Evolutionary conservation across 2,329 filamentous ascomycete genomes (phyloP).

Genomic region (Aureobasidium vineae): DNA sequence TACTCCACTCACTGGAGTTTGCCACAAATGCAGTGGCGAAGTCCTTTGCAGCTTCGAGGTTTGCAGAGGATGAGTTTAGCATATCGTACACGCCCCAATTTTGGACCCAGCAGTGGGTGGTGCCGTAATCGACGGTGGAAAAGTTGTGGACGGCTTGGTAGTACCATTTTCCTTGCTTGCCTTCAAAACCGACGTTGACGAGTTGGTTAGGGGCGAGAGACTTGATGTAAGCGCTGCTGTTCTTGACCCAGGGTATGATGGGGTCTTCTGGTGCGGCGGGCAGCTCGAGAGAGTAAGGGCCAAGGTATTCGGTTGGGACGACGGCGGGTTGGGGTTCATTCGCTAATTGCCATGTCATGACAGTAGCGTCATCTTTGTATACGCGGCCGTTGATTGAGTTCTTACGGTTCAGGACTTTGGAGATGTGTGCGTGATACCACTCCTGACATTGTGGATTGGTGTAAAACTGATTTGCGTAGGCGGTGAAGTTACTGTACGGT

Average conservation of each 20-base stretch:
- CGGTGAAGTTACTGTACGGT: conserved; percentile 35
- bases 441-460: conserved; percentile 38
- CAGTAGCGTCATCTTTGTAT: conserved; percentile 42
- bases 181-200: conserved; percentile 42
- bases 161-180: conserved; percentile 44
- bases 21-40: conserved; percentile 40
- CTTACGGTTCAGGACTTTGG: conserved; percentile 39
- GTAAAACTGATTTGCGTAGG: conserved; percentile 41
- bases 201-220: conserved; percentile 41
- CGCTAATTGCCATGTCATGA: conserved; percentile 46
- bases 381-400: conserved; percentile 41
- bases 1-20: conserved; percentile 39
- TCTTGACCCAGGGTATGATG: conserved; percentile 41
- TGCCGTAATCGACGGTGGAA: conserved; percentile 42
- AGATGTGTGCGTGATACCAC: conserved; percentile 43
- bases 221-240: conserved; percentile 42
- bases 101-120: conserved; percentile 44
- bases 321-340: conserved; percentile 42
- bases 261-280: conserved; percentile 37
- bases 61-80: conserved; percentile 38
- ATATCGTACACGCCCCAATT: conserved; percentile 45
- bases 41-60: conserved; percentile 38
- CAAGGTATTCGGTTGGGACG: conserved; percentile 33
- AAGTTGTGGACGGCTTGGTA: conserved; percentile 43
- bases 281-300: conserved; percentile 36